Evolutionary conservation across 306 rosid genomes (phyloP).

Genomic region (Carpinus fangiana): DNA sequence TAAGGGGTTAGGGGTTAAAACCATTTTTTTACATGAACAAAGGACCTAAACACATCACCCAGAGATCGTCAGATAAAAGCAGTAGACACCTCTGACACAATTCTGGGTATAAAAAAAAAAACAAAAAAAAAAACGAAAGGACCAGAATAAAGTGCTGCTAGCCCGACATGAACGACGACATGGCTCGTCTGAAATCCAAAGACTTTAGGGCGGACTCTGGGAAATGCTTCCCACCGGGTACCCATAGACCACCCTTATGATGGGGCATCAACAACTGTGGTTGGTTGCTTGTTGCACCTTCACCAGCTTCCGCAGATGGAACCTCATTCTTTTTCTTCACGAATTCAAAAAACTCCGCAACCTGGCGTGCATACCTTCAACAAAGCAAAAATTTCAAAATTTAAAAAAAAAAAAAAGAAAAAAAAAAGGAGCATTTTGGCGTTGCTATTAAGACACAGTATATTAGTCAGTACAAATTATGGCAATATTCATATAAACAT

Average conservation of each 20-base stretch:
- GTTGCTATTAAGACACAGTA: background rate
- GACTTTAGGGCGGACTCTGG: constrained; percentile 55
- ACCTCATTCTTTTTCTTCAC: constrained; percentile 77
- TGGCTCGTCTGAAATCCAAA: constrained; percentile 70
- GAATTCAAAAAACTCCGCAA: constrained; percentile 86
- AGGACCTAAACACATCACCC: constrained; percentile 31
- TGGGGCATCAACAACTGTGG: constrained; percentile 58
- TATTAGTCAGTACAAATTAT: background rate
- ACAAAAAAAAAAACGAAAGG: background rate
- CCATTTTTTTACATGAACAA: constrained; percentile 52
- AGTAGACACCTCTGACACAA: background rate
- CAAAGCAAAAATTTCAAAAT: constrained; percentile 18
- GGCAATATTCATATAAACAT: background rate
- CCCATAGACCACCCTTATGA: constrained; percentile 66
- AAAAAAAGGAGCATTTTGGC: constrained; percentile 10
- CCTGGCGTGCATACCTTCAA: constrained; percentile 93
- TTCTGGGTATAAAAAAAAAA: background rate
- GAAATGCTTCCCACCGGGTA: constrained; percentile 65
- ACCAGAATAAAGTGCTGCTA: constrained; percentile 9
- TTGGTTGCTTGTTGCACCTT: constrained; percentile 43
- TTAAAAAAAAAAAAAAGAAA: no score
- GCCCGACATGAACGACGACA: constrained; percentile 69
- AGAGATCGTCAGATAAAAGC: constrained; percentile 25
- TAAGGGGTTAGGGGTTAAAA: constrained; percentile 31
- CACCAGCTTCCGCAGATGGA: constrained; percentile 42